These are phyloP conservation scores for Polytrichum formosum DNA, from an alignment of 225 moss, liverwort and hornwort genomes.

Conservation along the genomic window DNA sequence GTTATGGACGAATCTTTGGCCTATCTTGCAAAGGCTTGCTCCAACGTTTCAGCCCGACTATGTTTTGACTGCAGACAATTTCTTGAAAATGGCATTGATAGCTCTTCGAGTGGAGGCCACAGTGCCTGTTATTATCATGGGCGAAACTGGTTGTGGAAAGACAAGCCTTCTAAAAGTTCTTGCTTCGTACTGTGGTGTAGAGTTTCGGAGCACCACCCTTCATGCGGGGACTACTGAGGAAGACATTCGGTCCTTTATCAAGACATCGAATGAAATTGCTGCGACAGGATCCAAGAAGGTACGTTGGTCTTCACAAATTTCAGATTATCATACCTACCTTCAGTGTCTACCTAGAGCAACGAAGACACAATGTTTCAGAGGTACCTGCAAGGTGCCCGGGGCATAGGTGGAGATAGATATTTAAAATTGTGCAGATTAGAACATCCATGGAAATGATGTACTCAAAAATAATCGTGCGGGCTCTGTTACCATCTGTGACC, in stretches of 20 bases:
- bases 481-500: too few relatives aligned
- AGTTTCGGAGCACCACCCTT: conserved; percentile 39
- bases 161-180: conserved; percentile 54
- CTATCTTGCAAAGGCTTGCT: conserved; percentile 33
- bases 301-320: neutral
- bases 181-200: conserved; percentile 35
- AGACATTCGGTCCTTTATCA: conserved; percentile 38
- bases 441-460: neutral
- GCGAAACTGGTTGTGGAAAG: conserved; percentile 66
- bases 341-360: too few relatives aligned
- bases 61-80: conserved; percentile 57
- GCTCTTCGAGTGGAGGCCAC: conserved; percentile 48
- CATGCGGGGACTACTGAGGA: conserved; percentile 56
- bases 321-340: too few relatives aligned
- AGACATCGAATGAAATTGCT: conserved; percentile 23
- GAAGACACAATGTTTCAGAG: too few relatives aligned
- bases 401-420: too few relatives aligned
- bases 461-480: neutral
- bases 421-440: too few relatives aligned
- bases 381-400: too few relatives aligned
- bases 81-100: conserved; percentile 64
- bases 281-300: conserved; percentile 27
- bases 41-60: conserved; percentile 42
- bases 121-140: conserved; percentile 62
- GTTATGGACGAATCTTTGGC: conserved; percentile 54